phyloP scores from a whole-genome alignment of 371 early-diverging fungal species.

The Mucor piriformis region DNA sequence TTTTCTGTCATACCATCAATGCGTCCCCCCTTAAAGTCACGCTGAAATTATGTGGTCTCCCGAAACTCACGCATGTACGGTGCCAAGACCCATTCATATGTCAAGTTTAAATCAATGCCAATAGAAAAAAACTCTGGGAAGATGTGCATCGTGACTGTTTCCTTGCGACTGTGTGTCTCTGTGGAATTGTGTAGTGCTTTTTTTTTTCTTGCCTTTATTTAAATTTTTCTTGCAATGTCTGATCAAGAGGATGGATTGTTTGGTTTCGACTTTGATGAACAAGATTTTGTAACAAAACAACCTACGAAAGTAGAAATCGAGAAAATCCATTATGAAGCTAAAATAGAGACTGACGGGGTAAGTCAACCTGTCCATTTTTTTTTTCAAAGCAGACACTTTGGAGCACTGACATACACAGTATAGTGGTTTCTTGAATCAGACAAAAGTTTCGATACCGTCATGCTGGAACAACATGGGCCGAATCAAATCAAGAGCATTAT shows the following conservation, averaged over 20 bases:
- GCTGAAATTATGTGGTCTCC: neutral
- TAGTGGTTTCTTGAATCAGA: conserved; percentile 47
- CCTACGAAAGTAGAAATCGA: conserved; percentile 22
- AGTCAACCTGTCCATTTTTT: too few species aligned
- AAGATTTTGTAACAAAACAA: conserved; percentile 42
- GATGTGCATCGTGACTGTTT: too few species aligned
- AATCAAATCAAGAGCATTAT: conserved; percentile 40
- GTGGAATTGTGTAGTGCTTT: too few species aligned
- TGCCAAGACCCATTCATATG: too few species aligned
- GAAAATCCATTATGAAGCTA: conserved; percentile 37
- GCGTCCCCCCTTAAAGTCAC: neutral
- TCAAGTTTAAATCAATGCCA: too few species aligned
- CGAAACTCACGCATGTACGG: too few species aligned
- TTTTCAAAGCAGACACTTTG: too few species aligned
- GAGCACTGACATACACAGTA: too few species aligned
- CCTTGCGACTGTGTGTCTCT: too few species aligned
- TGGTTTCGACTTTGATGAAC: conserved; percentile 49
- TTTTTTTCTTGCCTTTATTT: too few species aligned
- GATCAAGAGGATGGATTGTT: conserved; percentile 20
- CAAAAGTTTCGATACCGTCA: conserved; percentile 30
- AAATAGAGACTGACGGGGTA: conserved; percentile 51
- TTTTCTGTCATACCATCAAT: neutral
- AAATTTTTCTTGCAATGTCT: too few species aligned
- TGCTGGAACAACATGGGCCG: conserved; percentile 49
- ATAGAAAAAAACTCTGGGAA: too few species aligned